Evolutionary conservation across 305 asterid species (phyloP), one percentile per base, ranked within the genome.

Genomic region (Vinca major): DNA sequence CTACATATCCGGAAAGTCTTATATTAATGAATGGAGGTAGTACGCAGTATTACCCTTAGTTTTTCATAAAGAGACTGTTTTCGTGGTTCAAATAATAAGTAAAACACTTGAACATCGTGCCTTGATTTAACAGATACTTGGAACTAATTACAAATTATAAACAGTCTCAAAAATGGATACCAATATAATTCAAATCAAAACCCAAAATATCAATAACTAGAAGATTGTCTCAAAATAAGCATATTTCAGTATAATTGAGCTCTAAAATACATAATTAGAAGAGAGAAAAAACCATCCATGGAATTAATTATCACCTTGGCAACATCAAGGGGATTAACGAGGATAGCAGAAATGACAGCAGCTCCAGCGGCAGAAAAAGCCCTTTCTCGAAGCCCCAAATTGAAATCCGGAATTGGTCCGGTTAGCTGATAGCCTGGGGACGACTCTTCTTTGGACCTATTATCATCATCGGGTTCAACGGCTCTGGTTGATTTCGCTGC

Each of bases 241-340:
- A 26, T 26, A 26, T 26, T 26, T 26, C 33, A 26, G 33, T 26
- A 1, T 26, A 26, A 26, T 1, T 26, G 1, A 6, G 5, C 58
- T 41, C 50, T 20, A 39, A 36, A 14, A 39, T 36, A 54, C 63
- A 48, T 14, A 47, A 47, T 19, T 11, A 43, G 7, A 53, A 64
- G 14, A 37, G 61, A 20, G 36, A 12, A 4, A 44, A 49, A 9
- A 37, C 16, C 56, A 26, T 1, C 1, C 4, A 2, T n/a, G 7
- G 54, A 51, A n/a, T 0, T 0, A 5, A 48, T 4, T 37, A 50
- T 51, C 54, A 89, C 98, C 96, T 92, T 92, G 60, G 89, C 98
- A 62, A 92, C 95, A 77, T 92, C 98, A 49, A 92, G 98, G 69
- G 96, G 98, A 80, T 92, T 89, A 67, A 88, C 91, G 65, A 92